Conservation (phyloP, 768 basidiomycete genomes). For the Dacryopinax primogenitus region DNA sequence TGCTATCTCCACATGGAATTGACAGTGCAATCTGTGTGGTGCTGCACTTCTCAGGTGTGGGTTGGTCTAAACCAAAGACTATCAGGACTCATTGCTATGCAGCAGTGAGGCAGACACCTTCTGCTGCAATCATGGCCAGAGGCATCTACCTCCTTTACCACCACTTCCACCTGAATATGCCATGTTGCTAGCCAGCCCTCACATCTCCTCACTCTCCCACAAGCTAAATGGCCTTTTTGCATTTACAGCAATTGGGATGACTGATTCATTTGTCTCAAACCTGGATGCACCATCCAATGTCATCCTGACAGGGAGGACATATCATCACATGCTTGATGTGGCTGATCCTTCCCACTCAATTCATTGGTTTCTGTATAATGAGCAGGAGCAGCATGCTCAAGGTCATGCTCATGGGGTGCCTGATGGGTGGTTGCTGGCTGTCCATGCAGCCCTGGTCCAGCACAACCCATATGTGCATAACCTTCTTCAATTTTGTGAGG, state of each 20-base stretch:
- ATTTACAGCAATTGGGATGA: neutral
- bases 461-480: neutral
- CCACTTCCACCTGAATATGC: neutral
- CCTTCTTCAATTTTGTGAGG: neutral
- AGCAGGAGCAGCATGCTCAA: neutral
- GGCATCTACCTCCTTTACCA: slow-evolving; percentile 1
- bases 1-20: neutral
- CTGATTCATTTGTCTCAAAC: neutral
- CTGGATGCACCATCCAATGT: neutral
- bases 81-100: neutral
- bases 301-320: neutral
- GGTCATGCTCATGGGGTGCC: neutral
- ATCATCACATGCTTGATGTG: slow-evolving; percentile 6
- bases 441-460: neutral
- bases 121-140: slow-evolving; percentile 7
- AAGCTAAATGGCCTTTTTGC: neutral
- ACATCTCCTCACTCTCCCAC: neutral
- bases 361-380: slow-evolving; percentile 13
- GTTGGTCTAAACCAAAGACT: neutral
- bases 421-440: neutral
- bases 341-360: neutral
- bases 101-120: neutral
- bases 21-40: neutral
- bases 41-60: neutral
- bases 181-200: neutral